A percentile compares a stretch with the other conserved stretches of the same genome.
These are phyloP conservation scores for Groenewaldozyma auringiensis DNA, from an alignment of 1,139 yeast genomes.

Conservation along the genomic window DNA sequence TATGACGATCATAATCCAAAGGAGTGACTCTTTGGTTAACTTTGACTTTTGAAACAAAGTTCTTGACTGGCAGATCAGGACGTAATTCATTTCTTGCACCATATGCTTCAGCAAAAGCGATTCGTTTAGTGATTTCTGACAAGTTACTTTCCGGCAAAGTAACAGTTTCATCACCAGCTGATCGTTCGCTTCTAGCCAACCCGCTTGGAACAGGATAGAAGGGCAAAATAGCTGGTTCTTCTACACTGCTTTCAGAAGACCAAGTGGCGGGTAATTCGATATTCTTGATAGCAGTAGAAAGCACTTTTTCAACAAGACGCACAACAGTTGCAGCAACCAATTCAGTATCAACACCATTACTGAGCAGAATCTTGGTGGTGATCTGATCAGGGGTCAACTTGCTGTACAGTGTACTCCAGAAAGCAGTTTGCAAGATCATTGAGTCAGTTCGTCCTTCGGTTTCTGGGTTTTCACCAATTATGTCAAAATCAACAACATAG, in stretches of 20 bases:
- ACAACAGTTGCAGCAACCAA: conserved; percentile 76
- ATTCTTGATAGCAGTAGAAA: conserved; percentile 26
- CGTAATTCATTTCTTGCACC: conserved; percentile 51
- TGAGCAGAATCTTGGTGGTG: conserved; percentile 72
- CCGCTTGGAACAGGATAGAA: conserved; percentile 18
- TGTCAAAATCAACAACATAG: conserved; percentile 28
- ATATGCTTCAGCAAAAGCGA: conserved; percentile 79
- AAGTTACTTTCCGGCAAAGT: conserved; percentile 38
- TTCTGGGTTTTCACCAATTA: conserved; percentile 36
- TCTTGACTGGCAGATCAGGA: conserved; percentile 85
- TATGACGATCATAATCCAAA: conserved; percentile 79
- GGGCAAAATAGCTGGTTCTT: conserved; percentile 33
- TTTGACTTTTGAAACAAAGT: conserved; percentile 81
- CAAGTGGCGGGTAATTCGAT: conserved; percentile 33
- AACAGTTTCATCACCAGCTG: conserved; percentile 30
- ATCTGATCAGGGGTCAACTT: conserved; percentile 52
- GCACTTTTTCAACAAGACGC: conserved; percentile 40
- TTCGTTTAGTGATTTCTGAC: conserved; percentile 57
- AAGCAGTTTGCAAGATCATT: conserved; percentile 69
- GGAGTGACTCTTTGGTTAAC: conserved; percentile 95
- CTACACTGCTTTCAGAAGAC: conserved; percentile 22
- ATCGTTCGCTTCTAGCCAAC: conserved; percentile 20
- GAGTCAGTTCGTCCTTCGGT: conserved; percentile 71
- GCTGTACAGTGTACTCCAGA: conserved; percentile 69
- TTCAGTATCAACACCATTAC: conserved; percentile 77